Base-by-base conservation (phyloP, 345 rosid species). In the Turnera subulata region DNA sequence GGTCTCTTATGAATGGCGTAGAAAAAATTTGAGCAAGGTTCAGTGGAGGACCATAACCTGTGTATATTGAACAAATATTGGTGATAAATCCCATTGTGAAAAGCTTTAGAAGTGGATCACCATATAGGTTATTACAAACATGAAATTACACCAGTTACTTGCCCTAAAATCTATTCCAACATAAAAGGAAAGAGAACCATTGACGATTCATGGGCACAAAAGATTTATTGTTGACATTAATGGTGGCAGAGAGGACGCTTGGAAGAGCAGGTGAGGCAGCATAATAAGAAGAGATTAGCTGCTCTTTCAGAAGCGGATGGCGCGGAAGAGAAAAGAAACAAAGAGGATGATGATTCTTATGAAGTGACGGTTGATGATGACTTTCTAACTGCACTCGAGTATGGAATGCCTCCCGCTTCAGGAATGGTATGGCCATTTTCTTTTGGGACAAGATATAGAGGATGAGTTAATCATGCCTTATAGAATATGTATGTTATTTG, bases 321-420 rank as follows among this genome's bases (percentile, higher is more conserved):
- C 40, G 23, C 55, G 24, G 78, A 73, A 52, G 82, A 33, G 39
- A 63, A 71, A 23, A 32, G 47, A 18, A 66, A 75, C 76, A 63
- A 77, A 60, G 65, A 75, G 19, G 92, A 84, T 29, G 92, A 92
- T 35, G 82, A 79, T 33, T 72, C 88, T 9, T 89, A 93, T 17
- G 86, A 85, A 73, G 97, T 93, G 72, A 85, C 89, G 50, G 82
- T 93, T 13, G 97, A 93, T 35, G 96, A 89, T n/a, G 99, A 89
- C 84, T 93, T 93, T 66, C 73, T 93, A 61, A 86, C 91, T 21
- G 94, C 97, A 61, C 64, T 93, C 68, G 97, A 93, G 72, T 93
- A 89, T 22, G 97, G 99, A 74, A 89, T 93, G 97, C 96, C 97
- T 55, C 99, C 97, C 0, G 99, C 97, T 61, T 89, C 96, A 7